phyloP scores from a whole-genome alignment of 441 rosid genomes.

The Populus hybrid region DNA sequence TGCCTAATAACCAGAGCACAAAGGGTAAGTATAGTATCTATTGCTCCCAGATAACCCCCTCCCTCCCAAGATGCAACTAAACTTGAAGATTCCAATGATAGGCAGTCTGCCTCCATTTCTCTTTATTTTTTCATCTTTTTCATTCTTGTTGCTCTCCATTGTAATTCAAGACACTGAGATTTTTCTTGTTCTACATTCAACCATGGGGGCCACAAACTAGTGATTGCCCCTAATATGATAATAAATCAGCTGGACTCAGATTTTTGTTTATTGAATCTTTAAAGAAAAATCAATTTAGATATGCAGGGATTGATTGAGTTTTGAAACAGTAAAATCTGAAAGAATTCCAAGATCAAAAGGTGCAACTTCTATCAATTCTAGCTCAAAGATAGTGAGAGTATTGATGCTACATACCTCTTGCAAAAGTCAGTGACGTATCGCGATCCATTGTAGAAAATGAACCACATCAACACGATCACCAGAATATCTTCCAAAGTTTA shows the following conservation, averaged over 20 bases:
- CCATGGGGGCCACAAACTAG: background rate
- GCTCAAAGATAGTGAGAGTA: background rate
- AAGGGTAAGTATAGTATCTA: no score
- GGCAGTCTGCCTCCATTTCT: no score
- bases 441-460: constrained; percentile 69
- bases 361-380: background rate
- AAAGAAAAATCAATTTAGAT: no score
- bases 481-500: constrained; percentile 58
- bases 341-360: background rate
- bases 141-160: background rate
- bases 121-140: background rate
- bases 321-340: background rate
- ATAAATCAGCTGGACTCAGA: background rate
- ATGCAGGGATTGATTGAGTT: background rate
- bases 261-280: background rate
- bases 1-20: no score
- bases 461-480: constrained; percentile 89
- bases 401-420: constrained; percentile 48
- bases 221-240: background rate
- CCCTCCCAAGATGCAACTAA: no score
- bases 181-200: no score
- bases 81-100: background rate
- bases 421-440: constrained; percentile 56
- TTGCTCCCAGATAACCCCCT: no score
- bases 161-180: no score